Conservation (phyloP, 306 rosid species). For the Malus sylvestris region DNA sequence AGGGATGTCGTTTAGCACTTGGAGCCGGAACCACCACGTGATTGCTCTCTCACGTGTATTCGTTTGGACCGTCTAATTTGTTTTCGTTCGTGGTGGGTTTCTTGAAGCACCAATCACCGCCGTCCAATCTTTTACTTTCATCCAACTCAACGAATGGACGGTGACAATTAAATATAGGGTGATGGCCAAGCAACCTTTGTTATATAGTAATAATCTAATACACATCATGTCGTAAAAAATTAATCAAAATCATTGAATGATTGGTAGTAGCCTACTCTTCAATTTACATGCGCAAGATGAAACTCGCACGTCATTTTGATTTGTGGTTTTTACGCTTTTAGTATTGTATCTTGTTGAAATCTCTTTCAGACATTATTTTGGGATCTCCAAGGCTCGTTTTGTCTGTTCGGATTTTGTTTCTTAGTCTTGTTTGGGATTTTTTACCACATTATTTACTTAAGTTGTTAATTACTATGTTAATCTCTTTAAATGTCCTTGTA, state of each 20-base stretch:
- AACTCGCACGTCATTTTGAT: background rate
- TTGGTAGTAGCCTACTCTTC: background rate
- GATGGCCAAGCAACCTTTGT: background rate
- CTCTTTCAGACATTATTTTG: too few relatives aligned
- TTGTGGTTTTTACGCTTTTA: background rate
- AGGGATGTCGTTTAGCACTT: background rate
- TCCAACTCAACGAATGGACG: background rate
- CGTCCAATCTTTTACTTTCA: background rate
- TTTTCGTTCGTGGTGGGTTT: background rate
- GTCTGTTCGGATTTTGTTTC: too few relatives aligned
- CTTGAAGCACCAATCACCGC: background rate
- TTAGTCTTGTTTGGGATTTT: too few relatives aligned
- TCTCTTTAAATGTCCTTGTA: background rate
- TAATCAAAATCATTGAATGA: background rate
- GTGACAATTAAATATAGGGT: too few relatives aligned
- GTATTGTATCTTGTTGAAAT: too few relatives aligned
- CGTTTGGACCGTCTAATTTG: background rate
- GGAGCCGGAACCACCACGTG: background rate
- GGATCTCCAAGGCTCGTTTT: too few relatives aligned
- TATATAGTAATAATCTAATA: too few relatives aligned
- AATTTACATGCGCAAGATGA: background rate
- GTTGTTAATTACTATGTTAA: background rate
- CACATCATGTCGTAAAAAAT: background rate
- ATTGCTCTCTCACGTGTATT: conserved; percentile 13
- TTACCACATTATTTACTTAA: background rate